Base-by-base conservation (phyloP, 169 alveolate species). In the Eimeria falciformis region DNA sequence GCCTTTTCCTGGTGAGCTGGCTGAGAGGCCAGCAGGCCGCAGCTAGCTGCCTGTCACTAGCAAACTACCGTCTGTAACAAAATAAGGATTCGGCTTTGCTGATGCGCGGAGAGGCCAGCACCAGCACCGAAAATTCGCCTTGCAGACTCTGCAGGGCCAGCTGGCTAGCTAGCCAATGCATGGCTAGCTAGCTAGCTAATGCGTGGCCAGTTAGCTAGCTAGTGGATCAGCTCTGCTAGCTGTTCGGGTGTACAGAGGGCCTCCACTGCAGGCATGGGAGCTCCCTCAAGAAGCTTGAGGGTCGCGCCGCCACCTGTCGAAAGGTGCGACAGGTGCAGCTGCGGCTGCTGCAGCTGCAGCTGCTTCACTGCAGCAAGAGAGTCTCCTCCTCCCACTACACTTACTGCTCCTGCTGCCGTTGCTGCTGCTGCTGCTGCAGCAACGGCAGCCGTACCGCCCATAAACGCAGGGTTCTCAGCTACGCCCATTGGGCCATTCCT, bases 261-360 rank as follows among this genome's bases (percentile, higher is more conserved):
- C 12, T 92, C 95, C 45, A 98, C 98, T 25, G 99, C 99, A 7
- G 99, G 99, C 14, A 98, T 97, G 69, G 93, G 97, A 89, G 98
- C 98, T 86, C 99, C 99, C 94, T 99, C 99, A 56, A 99, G 95
- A 2, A 99, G 96, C 92, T 98, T 99, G 25, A 99, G 95, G 5
- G 99, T 97, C 12, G 99, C 99, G 3, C 99, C 99, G 27, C 99
- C 99, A 18, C 99, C 99, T 21, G 99, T 99, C 77, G 99, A 97
- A 18, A 99, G 98, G 92, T 98, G 99, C 46, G 99, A 97, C 82
- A 99, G 95, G 69, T 95, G 92, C 21, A 14, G 1, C 18, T 71
- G 18, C 14, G 83, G 83, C 56, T 93, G 92, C 50, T 97, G 96
- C 46, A 96, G 95, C 55, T 97, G 98, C 53, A 96, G 95, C 53